Conservation (phyloP, 495 filamentous ascomycete species). For the Neurospora sp. region DNA sequence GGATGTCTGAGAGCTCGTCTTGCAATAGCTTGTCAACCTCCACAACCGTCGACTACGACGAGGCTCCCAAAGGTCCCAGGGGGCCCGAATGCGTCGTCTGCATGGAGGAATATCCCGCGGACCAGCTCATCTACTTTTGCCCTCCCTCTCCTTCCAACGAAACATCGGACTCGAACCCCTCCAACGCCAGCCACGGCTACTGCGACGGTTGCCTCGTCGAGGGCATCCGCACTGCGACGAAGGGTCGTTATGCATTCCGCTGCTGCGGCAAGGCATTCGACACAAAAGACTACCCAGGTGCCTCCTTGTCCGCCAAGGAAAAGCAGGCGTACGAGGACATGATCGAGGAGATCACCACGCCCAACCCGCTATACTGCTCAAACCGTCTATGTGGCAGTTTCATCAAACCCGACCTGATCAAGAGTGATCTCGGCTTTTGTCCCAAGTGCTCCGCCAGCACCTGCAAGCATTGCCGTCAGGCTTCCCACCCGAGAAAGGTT, state of each 20-base stretch:
- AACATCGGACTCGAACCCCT: neutral
- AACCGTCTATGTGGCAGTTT: neutral
- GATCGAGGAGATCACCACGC: neutral
- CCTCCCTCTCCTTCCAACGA: neutral
- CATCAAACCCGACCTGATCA: neutral
- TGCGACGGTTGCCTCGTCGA: constrained; percentile 1
- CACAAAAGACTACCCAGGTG: neutral
- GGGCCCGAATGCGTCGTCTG: neutral
- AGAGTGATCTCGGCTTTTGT: constrained; percentile 1
- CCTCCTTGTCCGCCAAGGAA: neutral
- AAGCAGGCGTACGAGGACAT: neutral
- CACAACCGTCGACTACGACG: neutral
- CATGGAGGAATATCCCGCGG: neutral
- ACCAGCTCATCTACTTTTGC: neutral
- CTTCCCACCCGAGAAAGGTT: neutral
- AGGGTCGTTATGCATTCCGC: neutral
- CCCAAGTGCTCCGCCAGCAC: neutral
- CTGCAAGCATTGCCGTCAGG: neutral
- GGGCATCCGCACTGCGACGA: neutral
- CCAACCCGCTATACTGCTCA: constrained; percentile 2
- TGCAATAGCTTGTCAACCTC: neutral
- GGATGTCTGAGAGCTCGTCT: too few relatives aligned
- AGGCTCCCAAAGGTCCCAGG: neutral
- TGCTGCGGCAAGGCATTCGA: neutral
- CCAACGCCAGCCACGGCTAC: neutral